phyloP scores from a whole-genome alignment of 2,329 filamentous ascomycete genomes.

The Huntiella omanensis region DNA sequence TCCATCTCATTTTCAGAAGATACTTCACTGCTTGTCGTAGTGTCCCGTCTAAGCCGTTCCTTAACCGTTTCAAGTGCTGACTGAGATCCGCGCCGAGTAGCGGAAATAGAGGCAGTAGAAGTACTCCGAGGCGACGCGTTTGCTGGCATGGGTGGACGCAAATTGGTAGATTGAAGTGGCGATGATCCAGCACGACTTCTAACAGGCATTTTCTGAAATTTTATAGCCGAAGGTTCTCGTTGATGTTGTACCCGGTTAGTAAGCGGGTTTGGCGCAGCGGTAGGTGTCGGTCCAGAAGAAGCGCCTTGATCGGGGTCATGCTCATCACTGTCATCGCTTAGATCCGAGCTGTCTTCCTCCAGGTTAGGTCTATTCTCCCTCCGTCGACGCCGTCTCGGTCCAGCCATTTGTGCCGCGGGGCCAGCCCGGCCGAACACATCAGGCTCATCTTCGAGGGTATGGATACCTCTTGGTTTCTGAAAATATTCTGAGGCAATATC shows the following conservation, averaged over 20 bases:
- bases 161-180: slow-evolving; percentile 50
- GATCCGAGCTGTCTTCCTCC: slow-evolving; percentile 69
- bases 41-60: slow-evolving; percentile 52
- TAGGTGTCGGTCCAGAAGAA: slow-evolving; percentile 15
- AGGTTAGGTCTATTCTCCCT: slow-evolving; percentile 49
- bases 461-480: slow-evolving; percentile 45
- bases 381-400: slow-evolving; percentile 43
- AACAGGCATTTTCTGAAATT: slow-evolving; percentile 90
- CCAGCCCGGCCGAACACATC: slow-evolving; percentile 54
- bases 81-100: slow-evolving; percentile 46
- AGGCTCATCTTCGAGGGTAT: slow-evolving; percentile 50
- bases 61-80: slow-evolving; percentile 52
- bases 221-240: slow-evolving; percentile 69
- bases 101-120: slow-evolving; percentile 10
- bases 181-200: slow-evolving; percentile 75
- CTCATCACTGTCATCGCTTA: slow-evolving; percentile 71
- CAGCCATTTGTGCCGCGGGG: slow-evolving; percentile 49
- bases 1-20: slow-evolving; percentile 70
- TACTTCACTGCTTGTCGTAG: slow-evolving; percentile 65
- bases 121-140: slow-evolving; percentile 26
- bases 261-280: slow-evolving; percentile 18
- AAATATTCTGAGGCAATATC: slow-evolving; percentile 73
- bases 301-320: slow-evolving; percentile 44
- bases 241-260: slow-evolving; percentile 16
- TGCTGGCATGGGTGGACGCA: slow-evolving; percentile 33